These are phyloP conservation scores for Selaginella tamariscina DNA, from an alignment of 75 land plant species.

Conservation along the genomic window DNA sequence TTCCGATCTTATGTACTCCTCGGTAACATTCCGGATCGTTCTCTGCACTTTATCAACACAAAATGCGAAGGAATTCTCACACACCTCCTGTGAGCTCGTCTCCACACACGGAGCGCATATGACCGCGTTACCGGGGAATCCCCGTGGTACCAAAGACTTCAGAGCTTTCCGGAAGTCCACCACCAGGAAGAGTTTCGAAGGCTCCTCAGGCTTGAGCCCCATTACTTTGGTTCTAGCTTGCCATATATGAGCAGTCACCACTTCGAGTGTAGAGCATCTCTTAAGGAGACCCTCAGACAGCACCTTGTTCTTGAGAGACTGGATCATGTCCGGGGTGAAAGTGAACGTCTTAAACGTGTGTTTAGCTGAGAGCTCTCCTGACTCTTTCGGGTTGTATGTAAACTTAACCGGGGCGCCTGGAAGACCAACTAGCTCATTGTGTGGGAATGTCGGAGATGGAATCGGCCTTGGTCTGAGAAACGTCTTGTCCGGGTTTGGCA, in stretches of 20 bases:
- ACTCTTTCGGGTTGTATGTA: neutral
- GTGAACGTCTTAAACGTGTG: neutral
- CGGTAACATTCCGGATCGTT: neutral
- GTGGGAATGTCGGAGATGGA: slow-evolving; percentile 16
- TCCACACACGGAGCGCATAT: slow-evolving; percentile 24
- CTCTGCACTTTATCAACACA: neutral
- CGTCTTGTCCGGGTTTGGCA: slow-evolving; percentile 20
- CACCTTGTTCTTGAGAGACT: slow-evolving; percentile 12
- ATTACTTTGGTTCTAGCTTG: slow-evolving; percentile 47
- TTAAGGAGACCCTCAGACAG: slow-evolving; percentile 2
- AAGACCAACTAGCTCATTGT: slow-evolving; percentile 22
- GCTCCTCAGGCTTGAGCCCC: slow-evolving; percentile 9
- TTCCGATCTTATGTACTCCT: neutral
- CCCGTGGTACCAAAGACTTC: slow-evolving; percentile 21
- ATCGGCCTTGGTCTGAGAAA: slow-evolving; percentile 22
- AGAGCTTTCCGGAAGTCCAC: slow-evolving; percentile 44
- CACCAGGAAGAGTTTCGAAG: slow-evolving; percentile 44
- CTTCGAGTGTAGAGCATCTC: slow-evolving; percentile 24
- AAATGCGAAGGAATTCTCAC: neutral
- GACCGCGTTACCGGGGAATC: slow-evolving; percentile 50
- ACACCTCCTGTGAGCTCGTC: neutral
- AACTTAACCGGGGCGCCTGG: slow-evolving; percentile 2
- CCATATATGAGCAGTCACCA: slow-evolving; percentile 27
- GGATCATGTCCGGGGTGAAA: slow-evolving; percentile 6
- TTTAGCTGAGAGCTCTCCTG: slow-evolving; percentile 3